Conservation (phyloP, 169 alveolate genomes). For the Fabrea salina region DNA sequence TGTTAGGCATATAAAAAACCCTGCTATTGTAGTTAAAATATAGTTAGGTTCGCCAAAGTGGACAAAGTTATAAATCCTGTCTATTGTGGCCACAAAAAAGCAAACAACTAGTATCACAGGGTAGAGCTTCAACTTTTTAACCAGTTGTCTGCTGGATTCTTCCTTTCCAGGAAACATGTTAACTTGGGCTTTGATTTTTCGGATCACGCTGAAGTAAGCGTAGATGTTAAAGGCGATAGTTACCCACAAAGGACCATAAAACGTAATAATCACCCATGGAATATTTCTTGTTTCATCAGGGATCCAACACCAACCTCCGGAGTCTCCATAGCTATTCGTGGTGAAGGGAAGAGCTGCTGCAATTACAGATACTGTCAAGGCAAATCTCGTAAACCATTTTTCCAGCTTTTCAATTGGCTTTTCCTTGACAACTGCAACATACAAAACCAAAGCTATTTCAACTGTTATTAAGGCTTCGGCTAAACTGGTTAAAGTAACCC, state of each 20-base stretch:
- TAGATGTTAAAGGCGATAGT: no score
- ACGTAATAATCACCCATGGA: not conserved
- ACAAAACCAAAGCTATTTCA: not conserved
- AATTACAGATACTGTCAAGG: not conserved
- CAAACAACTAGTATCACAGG: conserved; percentile 6
- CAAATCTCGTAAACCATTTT: conserved; percentile 7
- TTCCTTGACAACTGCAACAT: not conserved
- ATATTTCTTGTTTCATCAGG: no score
- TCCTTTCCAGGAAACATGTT: no score
- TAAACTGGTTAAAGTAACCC: not conserved
- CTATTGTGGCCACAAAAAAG: not conserved
- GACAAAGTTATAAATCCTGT: not conserved
- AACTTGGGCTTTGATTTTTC: no score
- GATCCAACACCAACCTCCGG: conserved; percentile 17
- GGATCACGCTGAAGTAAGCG: no score
- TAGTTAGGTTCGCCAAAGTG: not conserved
- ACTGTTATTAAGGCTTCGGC: not conserved
- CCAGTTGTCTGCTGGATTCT: no score
- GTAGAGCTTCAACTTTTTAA: conserved; percentile 4
- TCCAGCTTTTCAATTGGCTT: not conserved
- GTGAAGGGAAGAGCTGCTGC: not conserved
- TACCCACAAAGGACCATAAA: not conserved
- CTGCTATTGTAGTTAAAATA: not conserved
- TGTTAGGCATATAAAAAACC: not conserved
- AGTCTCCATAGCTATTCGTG: not conserved